Evolutionary conservation across 768 basidiomycete species (phyloP).

Genomic region (Naganishia vishniacii): DNA sequence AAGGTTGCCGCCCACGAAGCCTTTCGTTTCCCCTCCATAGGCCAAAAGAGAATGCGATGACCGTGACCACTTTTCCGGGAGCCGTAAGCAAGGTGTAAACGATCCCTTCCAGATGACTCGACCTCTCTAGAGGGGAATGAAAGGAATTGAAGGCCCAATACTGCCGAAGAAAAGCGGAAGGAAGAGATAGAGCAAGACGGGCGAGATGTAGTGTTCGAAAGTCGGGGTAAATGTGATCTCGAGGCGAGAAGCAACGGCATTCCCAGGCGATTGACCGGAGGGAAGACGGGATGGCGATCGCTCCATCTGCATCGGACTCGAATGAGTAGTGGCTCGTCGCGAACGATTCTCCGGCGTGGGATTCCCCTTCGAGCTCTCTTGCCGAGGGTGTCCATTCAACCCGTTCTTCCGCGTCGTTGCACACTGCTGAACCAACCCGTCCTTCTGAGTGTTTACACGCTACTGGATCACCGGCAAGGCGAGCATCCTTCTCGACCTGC

Average conservation of each 20-base stretch:
- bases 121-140: slow-evolving; percentile 51
- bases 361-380: slow-evolving; percentile 3
- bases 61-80: slow-evolving; percentile 55
- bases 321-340: slow-evolving; percentile 3
- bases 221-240: slow-evolving; percentile 32
- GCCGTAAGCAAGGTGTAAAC: slow-evolving; percentile 60
- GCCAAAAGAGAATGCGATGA: slow-evolving; percentile 50
- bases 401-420: neutral
- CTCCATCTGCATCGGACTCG: slow-evolving; percentile 6
- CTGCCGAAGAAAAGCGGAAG: slow-evolving; percentile 64
- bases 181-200: slow-evolving; percentile 52
- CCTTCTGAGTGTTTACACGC: neutral
- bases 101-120: slow-evolving; percentile 56
- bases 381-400: neutral
- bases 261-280: neutral
- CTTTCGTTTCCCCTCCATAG: slow-evolving; percentile 25
- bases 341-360: neutral
- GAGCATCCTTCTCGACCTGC: slow-evolving; percentile 8
- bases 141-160: slow-evolving; percentile 59
- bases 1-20: slow-evolving; percentile 21
- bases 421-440: neutral
- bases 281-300: slow-evolving; percentile 2
- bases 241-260: neutral
- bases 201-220: slow-evolving; percentile 50
- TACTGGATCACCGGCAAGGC: too few relatives aligned